These are phyloP conservation scores for Antrodiella citrinella DNA, from an alignment of 768 basidiomycete genomes.

Conservation along the genomic window DNA sequence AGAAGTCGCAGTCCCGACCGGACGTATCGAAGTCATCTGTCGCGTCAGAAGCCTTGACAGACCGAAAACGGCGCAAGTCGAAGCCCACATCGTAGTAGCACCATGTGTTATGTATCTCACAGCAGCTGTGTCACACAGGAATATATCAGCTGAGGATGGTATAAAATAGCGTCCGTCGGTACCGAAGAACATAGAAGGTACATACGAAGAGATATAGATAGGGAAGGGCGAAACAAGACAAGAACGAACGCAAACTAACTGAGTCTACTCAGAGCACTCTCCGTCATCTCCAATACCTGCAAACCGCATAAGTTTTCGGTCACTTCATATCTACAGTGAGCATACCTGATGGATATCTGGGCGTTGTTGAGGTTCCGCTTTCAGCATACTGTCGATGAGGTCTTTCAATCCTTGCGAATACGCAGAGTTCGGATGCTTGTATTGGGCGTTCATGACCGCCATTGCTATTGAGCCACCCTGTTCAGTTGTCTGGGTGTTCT, in stretches of 20 bases:
- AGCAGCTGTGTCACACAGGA: conserved; percentile 2
- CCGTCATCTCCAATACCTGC: conserved; percentile 62
- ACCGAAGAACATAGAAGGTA: conserved; percentile 4
- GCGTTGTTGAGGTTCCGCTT: conserved; percentile 71
- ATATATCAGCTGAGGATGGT: conserved; percentile 3
- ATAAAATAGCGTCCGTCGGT: background rate
- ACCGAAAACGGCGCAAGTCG: too few relatives aligned
- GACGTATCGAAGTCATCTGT: too few relatives aligned
- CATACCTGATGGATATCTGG: conserved; percentile 81
- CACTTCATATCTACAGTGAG: conserved; percentile 2
- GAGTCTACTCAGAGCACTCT: conserved; percentile 53
- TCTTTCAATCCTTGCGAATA: conserved; percentile 80
- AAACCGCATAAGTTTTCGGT: conserved; percentile 2
- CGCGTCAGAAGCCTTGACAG: too few relatives aligned
- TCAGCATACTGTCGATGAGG: conserved; percentile 80
- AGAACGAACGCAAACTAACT: conserved; percentile 16
- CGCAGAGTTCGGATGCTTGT: conserved; percentile 79
- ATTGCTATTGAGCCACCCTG: conserved; percentile 97
- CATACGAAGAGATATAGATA: background rate
- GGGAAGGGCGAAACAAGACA: background rate
- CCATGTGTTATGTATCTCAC: conserved; percentile 7
- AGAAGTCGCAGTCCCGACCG: too few relatives aligned
- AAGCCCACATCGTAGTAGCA: too few relatives aligned
- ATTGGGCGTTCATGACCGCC: conserved; percentile 92
- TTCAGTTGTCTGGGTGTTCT: conserved; percentile 83